Evolutionary conservation across 306 rosid species (phyloP).

Genomic region (Lathyrus oleraceus): DNA sequence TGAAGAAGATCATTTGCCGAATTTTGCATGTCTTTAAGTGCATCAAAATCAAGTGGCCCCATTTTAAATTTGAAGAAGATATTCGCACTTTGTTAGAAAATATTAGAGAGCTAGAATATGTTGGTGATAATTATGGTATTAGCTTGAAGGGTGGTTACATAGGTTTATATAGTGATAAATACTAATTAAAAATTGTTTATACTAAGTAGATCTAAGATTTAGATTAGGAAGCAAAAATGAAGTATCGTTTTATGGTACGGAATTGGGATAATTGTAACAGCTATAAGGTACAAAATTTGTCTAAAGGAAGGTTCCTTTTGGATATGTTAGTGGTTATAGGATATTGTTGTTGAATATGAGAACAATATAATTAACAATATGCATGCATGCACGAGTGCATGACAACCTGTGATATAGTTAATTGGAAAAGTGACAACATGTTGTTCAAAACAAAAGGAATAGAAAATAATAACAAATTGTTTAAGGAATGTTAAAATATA

Average conservation of each 20-base stretch:
- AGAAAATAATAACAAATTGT: not conserved
- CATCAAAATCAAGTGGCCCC: constrained; percentile 58
- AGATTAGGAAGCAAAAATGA: constrained; percentile 41
- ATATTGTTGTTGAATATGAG: constrained; percentile 33
- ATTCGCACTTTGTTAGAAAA: not conserved
- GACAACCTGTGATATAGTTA: constrained; percentile 36
- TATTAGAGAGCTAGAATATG: not conserved
- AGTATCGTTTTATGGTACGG: constrained; percentile 43
- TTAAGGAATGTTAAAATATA: constrained; percentile 16
- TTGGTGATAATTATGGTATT: constrained; percentile 14
- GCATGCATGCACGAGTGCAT: constrained; percentile 38
- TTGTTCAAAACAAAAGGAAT: not conserved
- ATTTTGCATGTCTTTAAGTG: constrained; percentile 55
- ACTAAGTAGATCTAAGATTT: constrained; percentile 45
- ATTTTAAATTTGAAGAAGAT: not conserved
- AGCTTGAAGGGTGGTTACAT: constrained; percentile 12
- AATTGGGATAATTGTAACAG: constrained; percentile 41
- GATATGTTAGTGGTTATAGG: constrained; percentile 36
- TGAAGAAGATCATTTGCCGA: constrained; percentile 59
- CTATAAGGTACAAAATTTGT: constrained; percentile 45
- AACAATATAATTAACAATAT: constrained; percentile 12
- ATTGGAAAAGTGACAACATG: constrained; percentile 21
- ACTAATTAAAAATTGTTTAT: not conserved
- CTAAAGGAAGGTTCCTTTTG: constrained; percentile 43
- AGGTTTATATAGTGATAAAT: constrained; percentile 9